These are phyloP conservation scores for Globisporangium takayamanum DNA, from an alignment of 352 stramenopile species.

Conservation along the genomic window DNA sequence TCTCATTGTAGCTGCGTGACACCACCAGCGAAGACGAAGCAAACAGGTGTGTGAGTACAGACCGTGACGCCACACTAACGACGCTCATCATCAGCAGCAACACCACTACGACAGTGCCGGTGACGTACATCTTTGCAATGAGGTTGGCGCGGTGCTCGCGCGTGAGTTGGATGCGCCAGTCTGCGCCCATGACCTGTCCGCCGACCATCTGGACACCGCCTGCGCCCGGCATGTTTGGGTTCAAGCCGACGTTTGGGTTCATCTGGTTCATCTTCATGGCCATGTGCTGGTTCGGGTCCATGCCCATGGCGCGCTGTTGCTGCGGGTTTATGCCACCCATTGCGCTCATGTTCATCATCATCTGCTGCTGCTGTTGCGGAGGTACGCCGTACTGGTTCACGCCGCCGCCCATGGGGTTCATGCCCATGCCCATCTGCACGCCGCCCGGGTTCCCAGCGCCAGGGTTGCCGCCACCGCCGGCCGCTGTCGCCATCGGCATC, in stretches of 20 bases:
- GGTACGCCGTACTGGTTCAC: constrained; percentile 32
- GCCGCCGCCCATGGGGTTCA: constrained; percentile 37
- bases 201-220: constrained; percentile 4
- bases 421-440: constrained; percentile 46
- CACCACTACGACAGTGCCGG: not conserved
- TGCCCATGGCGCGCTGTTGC: constrained; percentile 13
- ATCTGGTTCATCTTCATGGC: constrained; percentile 47
- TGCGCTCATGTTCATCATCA: constrained; percentile 60
- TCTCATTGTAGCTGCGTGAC: constrained; percentile 62
- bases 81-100: constrained; percentile 11
- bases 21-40: not conserved
- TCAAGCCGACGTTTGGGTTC: constrained; percentile 27
- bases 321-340: constrained; percentile 43
- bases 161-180: constrained; percentile 81
- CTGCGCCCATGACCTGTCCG: constrained; percentile 27
- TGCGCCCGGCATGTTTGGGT: constrained; percentile 16
- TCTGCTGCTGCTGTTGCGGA: constrained; percentile 35
- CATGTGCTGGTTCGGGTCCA: constrained; percentile 30
- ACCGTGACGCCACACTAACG: not conserved
- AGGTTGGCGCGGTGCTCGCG: constrained; percentile 76
- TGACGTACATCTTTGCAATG: constrained; percentile 77
- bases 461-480: constrained; percentile 8
- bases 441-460: constrained; percentile 21
- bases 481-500: constrained; percentile 36
- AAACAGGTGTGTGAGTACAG: not conserved